These are phyloP conservation scores for Gnaphalium uliginosum DNA, from an alignment of 129 eudicot species.

Conservation along the genomic window DNA sequence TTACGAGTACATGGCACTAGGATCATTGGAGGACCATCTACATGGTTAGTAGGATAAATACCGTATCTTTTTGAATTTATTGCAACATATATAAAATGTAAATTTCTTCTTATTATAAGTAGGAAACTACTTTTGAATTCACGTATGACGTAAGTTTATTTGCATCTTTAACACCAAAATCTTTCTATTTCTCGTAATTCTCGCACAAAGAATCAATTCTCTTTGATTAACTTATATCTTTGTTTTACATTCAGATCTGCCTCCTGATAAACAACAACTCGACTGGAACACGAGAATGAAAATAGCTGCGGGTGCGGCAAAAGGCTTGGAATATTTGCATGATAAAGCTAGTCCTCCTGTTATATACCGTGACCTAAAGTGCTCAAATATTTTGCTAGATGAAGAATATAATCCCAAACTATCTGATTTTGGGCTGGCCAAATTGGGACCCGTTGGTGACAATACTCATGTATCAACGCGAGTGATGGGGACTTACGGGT, in stretches of 20 bases:
- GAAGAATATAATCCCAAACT: conserved; percentile 51
- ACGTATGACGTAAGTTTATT: background rate
- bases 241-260: conserved; percentile 45
- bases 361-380: conserved; percentile 74
- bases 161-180: conserved; percentile 1
- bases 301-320: conserved; percentile 90
- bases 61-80: background rate
- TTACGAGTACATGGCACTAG: conserved; percentile 85
- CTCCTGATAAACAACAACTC: conserved; percentile 62
- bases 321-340: conserved; percentile 78
- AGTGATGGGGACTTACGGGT: conserved; percentile 62
- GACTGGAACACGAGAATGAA: conserved; percentile 88
- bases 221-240: background rate
- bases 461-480: conserved; percentile 53
- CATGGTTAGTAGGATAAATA: conserved; percentile 49
- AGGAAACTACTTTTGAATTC: background rate
- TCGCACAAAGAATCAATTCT: background rate
- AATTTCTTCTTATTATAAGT: background rate
- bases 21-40: conserved; percentile 91
- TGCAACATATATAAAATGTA: background rate
- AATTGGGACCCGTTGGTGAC: conserved; percentile 50
- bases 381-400: conserved; percentile 75
- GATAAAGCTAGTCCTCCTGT: conserved; percentile 87
- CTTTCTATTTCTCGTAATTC: background rate
- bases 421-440: conserved; percentile 57